Base-by-base conservation (phyloP, 2,329 filamentous ascomycete genomes). In the Fusarium tjaetaba region DNA sequence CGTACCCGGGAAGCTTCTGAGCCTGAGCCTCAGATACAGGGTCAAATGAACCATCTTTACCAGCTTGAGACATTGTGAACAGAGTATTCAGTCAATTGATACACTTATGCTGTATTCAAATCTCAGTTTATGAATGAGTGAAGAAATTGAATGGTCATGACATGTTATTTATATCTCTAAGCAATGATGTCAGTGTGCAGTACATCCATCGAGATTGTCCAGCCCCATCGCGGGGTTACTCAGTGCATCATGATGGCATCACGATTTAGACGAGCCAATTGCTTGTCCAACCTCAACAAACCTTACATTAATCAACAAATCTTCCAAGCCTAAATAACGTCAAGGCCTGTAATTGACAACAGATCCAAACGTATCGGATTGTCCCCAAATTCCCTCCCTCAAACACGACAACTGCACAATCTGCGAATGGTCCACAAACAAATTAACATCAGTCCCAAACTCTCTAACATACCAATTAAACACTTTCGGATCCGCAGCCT, bases 341-440 rank as follows among this genome's bases (percentile, higher is more conserved):
- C 16, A 55, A 4, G 48, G 60, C 7, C 58, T 63, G 18, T 61
- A 55, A 20, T 72, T 61, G 5, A 66, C 51, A 11, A 55, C 56
- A 1, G 62, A 57, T 1, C 87, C 87, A 82, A 87, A 89, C 0
- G 86, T 88, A 74, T 89, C 86, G 13, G 86, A 85, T 77, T 85
- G 88, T 6, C 87, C 87, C 86, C 86, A 89, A 48, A 89, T 88
- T 0, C 87, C 87, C 45, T 83, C 81, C 43, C 86, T 81, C 69
- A 89, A 75, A 65, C 86, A 87, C 30, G 82, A 85, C 62, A 89
- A 72, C 80, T 89, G 87, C 65, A 89, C 87, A 74, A 88, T 88
- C 81, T 89, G 87, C 42, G 86, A 88, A 76, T 89, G 86, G 71
- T 89, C 87, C 58, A 89, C 86, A 77, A 89, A 89, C 38, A 89